phyloP scores from a whole-genome alignment of 805 yeast species.

The Cephaloascus albidus region DNA sequence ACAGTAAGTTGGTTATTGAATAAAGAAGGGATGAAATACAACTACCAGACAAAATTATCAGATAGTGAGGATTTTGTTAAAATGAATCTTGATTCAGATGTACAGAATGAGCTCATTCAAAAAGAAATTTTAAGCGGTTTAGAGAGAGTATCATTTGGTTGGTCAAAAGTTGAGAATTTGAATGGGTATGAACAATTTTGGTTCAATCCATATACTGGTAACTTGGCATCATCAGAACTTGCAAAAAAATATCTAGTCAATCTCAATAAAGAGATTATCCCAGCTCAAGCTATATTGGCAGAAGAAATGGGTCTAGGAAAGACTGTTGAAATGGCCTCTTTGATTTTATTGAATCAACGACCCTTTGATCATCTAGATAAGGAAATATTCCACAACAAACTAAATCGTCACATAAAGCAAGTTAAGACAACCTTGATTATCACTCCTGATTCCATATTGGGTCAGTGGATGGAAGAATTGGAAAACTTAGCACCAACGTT shows the following conservation, averaged over 20 bases:
- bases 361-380: conserved; percentile 8
- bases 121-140: conserved; percentile 17
- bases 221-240: conserved; percentile 23
- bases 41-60: conserved; percentile 14
- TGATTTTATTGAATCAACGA: conserved; percentile 55
- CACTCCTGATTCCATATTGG: conserved; percentile 75
- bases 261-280: conserved; percentile 15
- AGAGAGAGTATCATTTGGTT: conserved; percentile 43
- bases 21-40: conserved; percentile 35
- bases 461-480: conserved; percentile 84
- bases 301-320: conserved; percentile 99
- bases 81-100: conserved; percentile 2
- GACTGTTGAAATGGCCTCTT: conserved; percentile 74
- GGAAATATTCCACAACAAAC: background rate
- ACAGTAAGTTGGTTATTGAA: conserved; percentile 49
- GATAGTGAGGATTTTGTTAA: conserved; percentile 11
- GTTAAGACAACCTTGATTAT: conserved; percentile 72
- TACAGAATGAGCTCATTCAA: conserved; percentile 7
- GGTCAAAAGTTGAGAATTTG: conserved; percentile 18
- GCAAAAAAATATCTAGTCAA: conserved; percentile 15
- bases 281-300: conserved; percentile 63
- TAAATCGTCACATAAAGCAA: conserved; percentile 5
- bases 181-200: conserved; percentile 15
- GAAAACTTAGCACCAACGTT: conserved; percentile 46
- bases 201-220: conserved; percentile 44